These are phyloP conservation scores for Reutealis trisperma DNA, from an alignment of 345 rosid genomes.

Conservation along the genomic window DNA sequence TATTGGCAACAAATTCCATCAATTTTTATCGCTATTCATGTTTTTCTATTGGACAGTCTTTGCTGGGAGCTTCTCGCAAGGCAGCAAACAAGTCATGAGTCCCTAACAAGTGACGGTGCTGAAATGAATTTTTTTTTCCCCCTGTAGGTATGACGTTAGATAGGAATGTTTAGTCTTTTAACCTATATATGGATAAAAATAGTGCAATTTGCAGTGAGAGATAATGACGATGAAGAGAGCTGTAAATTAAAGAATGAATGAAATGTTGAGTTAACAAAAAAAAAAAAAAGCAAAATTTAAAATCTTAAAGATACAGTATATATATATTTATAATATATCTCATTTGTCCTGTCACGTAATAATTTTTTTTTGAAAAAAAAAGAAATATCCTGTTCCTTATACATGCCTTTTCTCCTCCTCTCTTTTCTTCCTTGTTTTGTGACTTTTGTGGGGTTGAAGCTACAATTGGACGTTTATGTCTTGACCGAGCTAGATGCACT, in stretches of 20 bases:
- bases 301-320: neutral
- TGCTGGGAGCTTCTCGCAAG: conserved; percentile 31
- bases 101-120: neutral
- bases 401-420: too few relatives aligned
- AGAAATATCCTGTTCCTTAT: neutral
- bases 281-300: neutral
- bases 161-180: conserved; percentile 7
- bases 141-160: conserved; percentile 1
- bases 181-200: conserved; percentile 18
- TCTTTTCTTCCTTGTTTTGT: too few relatives aligned
- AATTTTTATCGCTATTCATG: conserved; percentile 7
- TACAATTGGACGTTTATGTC: too few relatives aligned
- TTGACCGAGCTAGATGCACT: too few relatives aligned
- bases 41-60: conserved; percentile 29
- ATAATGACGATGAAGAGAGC: neutral
- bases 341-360: neutral
- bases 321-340: neutral
- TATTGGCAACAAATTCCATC: neutral
- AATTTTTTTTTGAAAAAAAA: neutral
- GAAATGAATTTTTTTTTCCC: conserved; percentile 1
- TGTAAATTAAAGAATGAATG: neutral
- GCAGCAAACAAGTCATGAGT: conserved; percentile 16
- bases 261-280: neutral
- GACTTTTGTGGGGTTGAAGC: too few relatives aligned
- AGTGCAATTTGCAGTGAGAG: neutral